Conservation (phyloP, 2,329 filamentous ascomycete species). For the Gyromitra esculenta region DNA sequence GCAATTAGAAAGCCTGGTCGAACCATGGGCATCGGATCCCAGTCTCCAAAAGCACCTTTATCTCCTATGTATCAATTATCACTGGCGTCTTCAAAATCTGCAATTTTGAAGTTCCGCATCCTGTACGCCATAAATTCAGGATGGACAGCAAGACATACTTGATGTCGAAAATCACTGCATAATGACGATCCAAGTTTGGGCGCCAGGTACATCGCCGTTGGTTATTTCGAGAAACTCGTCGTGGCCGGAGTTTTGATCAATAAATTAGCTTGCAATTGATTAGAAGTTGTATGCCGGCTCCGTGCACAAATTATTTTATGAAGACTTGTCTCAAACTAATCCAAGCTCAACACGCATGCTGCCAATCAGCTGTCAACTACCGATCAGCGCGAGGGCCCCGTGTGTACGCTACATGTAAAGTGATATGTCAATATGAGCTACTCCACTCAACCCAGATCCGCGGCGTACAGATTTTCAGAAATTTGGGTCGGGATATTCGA, state of each 20-base stretch:
- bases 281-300: background rate
- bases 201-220: constrained; percentile 10
- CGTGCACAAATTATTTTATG: constrained; percentile 12
- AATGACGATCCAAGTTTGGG: background rate
- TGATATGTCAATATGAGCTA: constrained; percentile 7
- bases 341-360: background rate
- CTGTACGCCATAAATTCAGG: constrained; percentile 15
- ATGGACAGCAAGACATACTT: constrained; percentile 15
- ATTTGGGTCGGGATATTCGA: background rate
- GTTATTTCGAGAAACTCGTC: background rate
- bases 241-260: constrained; percentile 2
- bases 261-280: background rate
- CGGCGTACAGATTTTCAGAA: background rate
- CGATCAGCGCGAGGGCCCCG: constrained; percentile 7
- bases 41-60: constrained; percentile 23
- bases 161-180: constrained; percentile 16
- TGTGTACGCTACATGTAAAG: constrained; percentile 9
- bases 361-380: background rate
- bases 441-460: constrained; percentile 7
- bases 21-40: background rate
- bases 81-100: constrained; percentile 14
- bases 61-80: constrained; percentile 29
- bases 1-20: constrained; percentile 15
- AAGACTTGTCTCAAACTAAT: background rate
- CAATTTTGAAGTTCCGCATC: constrained; percentile 1